Conservation (phyloP, 306 rosid genomes). For the Pyrus betulifolia region DNA sequence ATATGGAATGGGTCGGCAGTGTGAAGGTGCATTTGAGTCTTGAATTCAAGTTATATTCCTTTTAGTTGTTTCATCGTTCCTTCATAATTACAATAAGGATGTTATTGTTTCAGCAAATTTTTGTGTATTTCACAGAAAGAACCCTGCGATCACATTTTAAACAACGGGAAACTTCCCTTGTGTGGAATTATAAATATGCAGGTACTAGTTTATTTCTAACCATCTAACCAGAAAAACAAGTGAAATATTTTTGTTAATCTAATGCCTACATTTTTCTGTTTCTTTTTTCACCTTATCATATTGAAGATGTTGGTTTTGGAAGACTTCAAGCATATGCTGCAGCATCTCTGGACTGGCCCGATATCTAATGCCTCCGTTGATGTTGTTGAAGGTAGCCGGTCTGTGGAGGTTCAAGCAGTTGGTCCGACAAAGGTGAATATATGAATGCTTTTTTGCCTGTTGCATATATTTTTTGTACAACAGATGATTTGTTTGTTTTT, state of each 20-base stretch:
- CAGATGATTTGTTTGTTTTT: not conserved
- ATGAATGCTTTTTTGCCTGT: not conserved
- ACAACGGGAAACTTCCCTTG: constrained; percentile 81
- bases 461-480: constrained; percentile 9
- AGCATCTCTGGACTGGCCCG: constrained; percentile 97
- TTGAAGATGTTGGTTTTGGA: constrained; percentile 80
- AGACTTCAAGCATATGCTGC: constrained; percentile 94
- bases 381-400: constrained; percentile 92
- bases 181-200: constrained; percentile 94
- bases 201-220: constrained; percentile 28
- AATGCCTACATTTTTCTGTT: not conserved
- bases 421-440: constrained; percentile 77
- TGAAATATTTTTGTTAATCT: not conserved
- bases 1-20: constrained; percentile 93
- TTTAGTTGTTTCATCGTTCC: constrained; percentile 8
- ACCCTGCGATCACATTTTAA: constrained; percentile 77
- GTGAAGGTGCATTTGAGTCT: constrained; percentile 45
- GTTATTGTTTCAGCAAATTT: constrained; percentile 42
- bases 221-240: not conserved
- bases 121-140: constrained; percentile 83
- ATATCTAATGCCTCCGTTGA: constrained; percentile 89
- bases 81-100: constrained; percentile 11
- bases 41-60: constrained; percentile 10
- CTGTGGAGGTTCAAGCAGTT: constrained; percentile 90
- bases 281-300: constrained; percentile 7